A percentile compares a stretch with the other conserved stretches of the same genome.
Evolutionary conservation across 2,329 filamentous ascomycete genomes (phyloP).

Genomic region (Eutypa lata): DNA sequence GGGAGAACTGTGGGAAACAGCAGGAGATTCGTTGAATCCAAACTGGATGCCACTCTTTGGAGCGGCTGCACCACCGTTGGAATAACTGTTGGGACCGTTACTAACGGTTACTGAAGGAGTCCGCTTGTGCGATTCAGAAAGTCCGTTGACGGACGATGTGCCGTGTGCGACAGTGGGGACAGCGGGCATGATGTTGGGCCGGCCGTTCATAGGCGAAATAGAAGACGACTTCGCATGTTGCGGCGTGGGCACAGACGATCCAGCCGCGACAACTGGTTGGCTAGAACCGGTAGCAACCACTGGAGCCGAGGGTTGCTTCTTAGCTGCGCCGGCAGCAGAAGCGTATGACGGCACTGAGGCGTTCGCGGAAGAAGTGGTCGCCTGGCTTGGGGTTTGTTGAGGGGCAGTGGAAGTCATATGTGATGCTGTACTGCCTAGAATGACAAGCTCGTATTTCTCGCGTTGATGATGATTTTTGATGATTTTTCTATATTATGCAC

Average conservation of each 20-base stretch:
- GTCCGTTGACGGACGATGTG: slow-evolving; percentile 66
- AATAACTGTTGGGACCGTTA: slow-evolving; percentile 71
- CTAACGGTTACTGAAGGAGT: slow-evolving; percentile 92
- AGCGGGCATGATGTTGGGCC: slow-evolving; percentile 66
- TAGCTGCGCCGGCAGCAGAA: slow-evolving; percentile 61
- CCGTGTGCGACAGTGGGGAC: slow-evolving; percentile 64
- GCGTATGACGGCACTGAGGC: slow-evolving; percentile 62
- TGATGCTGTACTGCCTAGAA: slow-evolving; percentile 15
- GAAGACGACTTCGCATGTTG: slow-evolving; percentile 64
- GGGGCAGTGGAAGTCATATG: slow-evolving; percentile 62
- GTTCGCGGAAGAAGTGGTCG: slow-evolving; percentile 54
- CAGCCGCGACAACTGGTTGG: slow-evolving; percentile 52
- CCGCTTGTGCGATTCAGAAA: slow-evolving; percentile 68
- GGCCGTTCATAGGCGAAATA: slow-evolving; percentile 82
- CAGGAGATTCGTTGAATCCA: slow-evolving; percentile 70
- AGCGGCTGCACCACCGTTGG: slow-evolving; percentile 69
- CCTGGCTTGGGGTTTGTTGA: slow-evolving; percentile 52
- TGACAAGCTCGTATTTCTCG: slow-evolving; percentile 5
- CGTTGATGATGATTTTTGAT: slow-evolving; percentile 3
- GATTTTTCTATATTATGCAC: slow-evolving; percentile 15
- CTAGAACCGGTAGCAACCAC: slow-evolving; percentile 58
- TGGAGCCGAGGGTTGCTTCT: slow-evolving; percentile 61
- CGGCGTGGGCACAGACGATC: slow-evolving; percentile 49
- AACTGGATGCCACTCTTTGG: slow-evolving; percentile 73
- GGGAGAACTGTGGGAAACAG: slow-evolving; percentile 65